Base-by-base conservation (phyloP, 164 flowering plant species). In the Annona cherimola region DNA sequence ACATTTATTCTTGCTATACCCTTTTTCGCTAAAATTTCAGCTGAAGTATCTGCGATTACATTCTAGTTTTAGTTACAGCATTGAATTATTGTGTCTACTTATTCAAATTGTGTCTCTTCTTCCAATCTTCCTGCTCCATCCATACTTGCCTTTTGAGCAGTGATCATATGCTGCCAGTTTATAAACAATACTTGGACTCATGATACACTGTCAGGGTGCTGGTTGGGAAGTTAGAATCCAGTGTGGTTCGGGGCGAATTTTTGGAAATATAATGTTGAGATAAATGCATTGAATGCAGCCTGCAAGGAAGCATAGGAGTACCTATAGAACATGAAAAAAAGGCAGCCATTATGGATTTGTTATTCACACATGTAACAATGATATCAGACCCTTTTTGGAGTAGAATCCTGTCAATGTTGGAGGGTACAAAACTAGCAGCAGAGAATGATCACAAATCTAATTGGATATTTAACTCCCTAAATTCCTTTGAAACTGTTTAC, bases 1-100 rank as follows among this genome's bases (percentile, higher is more conserved):
- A 45, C 55, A 4, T 76, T 68, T 71, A 14, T 61, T 5, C 66
- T 70, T 69, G 39, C 69, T 16, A 50, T 8, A 50, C 5, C 7
- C 35, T 26, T 50, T 42, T 19, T 44, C 11, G 43, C 11, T 44
- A 42, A 8, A 42, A 42, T 66, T 43, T 43, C 20, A 5, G 18
- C 42, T 35, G 2, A 50, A 8, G 14, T 11, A 50, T 16, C 20
- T 74, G 14, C 6, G 9, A 54, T 5, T 12, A 61, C 26, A 7
- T 55, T 42, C 18, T 42, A 20, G n/a, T 43, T 43, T 8, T 42
- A 39, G 60, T 6, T 35, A 1, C 45, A 8, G 18, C 12, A 11
- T 50, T 50, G 14, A 50, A 50, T 11, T 50, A 8, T 8, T 66
- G 43, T 54, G 16, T 16, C n/a, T 18, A 9, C 3, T 9, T 20